phyloP scores from a whole-genome alignment of 148 eudicot genomes.

The Dianthus caryophyllus region DNA sequence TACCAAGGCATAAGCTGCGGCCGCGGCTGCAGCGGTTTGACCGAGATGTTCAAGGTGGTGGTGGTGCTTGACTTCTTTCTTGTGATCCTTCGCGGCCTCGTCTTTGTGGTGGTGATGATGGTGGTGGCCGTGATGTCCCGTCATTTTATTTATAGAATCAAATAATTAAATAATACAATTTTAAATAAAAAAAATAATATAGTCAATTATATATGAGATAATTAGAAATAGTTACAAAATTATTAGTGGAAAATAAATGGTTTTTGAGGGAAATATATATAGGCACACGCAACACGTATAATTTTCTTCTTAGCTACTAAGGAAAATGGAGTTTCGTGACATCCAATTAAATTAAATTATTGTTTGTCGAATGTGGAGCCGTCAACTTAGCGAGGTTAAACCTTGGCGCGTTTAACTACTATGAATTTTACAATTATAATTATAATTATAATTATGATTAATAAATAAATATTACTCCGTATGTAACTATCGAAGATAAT shows the following conservation, averaged over 20 bases:
- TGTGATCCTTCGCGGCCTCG: conserved; percentile 3
- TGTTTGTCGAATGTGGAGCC: too few species aligned
- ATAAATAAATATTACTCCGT: too few species aligned
- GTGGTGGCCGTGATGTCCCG: not conserved
- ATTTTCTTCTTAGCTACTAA: not conserved
- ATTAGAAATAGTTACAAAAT: too few species aligned
- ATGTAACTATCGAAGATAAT: too few species aligned
- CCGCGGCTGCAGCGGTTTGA: conserved; percentile 17
- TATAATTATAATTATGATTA: too few species aligned
- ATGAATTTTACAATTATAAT: too few species aligned
- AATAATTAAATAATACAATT: not conserved
- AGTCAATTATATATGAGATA: too few species aligned
- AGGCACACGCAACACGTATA: not conserved
- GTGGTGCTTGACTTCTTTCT: conserved; percentile 26
- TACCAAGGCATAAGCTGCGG: conserved; percentile 22
- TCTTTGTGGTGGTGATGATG: not conserved
- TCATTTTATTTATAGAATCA: not conserved
- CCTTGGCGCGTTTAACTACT: not conserved
- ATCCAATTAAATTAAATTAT: too few species aligned
- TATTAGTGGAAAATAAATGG: not conserved
- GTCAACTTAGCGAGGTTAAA: not conserved
- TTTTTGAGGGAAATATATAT: not conserved
- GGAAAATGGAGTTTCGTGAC: too few species aligned
- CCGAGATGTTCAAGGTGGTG: conserved; percentile 20
- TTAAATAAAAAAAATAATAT: too few species aligned